phyloP scores from a whole-genome alignment of 1,284 basidiomycete species.

The Athelia sp. region DNA sequence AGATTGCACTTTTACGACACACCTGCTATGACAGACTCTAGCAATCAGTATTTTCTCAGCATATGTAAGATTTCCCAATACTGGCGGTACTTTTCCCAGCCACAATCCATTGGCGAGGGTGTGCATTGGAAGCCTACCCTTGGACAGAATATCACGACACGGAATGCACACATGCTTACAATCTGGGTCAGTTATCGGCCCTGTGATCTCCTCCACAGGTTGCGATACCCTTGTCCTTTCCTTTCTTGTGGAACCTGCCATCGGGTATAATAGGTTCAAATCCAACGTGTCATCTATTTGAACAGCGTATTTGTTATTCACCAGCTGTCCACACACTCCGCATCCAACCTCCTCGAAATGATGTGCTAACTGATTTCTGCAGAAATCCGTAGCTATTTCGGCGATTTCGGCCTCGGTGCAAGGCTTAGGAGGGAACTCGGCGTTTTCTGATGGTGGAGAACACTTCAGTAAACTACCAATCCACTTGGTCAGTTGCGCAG shows the following conservation, averaged over 20 bases:
- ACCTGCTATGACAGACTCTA: slow-evolving; percentile 3
- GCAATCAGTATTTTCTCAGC: neutral
- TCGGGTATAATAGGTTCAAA: neutral
- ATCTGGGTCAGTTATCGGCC: neutral
- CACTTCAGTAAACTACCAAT: too few relatives aligned
- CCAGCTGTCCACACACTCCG: neutral
- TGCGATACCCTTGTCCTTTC: neutral
- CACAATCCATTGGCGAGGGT: neutral
- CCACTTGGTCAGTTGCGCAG: too few relatives aligned
- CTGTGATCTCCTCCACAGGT: neutral
- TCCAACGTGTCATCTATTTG: neutral
- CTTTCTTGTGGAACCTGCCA: neutral
- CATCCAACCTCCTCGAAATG: neutral
- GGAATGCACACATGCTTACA: neutral
- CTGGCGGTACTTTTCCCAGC: neutral
- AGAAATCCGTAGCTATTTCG: too few relatives aligned
- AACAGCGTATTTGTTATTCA: neutral
- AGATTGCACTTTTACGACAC: neutral
- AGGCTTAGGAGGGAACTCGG: too few relatives aligned
- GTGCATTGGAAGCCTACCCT: neutral
- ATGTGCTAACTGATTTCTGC: too few relatives aligned
- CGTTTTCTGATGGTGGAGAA: too few relatives aligned
- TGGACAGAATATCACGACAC: neutral
- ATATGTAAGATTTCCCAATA: neutral
- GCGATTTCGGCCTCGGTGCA: too few relatives aligned